These are phyloP conservation scores for Gentiana straminea DNA, from an alignment of 257 asterid species.

Conservation along the genomic window DNA sequence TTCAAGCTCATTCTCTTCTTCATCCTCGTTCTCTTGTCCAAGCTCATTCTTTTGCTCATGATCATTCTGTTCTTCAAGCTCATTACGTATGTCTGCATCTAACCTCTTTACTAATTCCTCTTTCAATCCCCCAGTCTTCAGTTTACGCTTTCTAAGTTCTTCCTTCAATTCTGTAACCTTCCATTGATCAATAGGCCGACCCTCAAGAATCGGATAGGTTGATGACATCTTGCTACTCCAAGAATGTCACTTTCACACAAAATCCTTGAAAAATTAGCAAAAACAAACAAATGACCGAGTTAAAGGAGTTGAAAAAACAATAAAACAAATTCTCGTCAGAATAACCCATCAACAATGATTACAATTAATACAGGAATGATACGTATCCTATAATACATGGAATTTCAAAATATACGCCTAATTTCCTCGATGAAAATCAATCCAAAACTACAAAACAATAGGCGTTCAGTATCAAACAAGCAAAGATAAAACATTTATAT, in stretches of 20 bases:
- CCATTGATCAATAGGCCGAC: conserved; percentile 78
- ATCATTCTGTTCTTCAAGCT: conserved; percentile 22
- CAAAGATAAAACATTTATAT: too few species aligned
- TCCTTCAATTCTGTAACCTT: conserved; percentile 88
- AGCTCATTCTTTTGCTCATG: background rate
- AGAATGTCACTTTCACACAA: conserved; percentile 8
- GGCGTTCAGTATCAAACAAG: too few species aligned
- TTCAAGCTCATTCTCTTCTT: too few species aligned
- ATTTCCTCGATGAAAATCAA: too few species aligned
- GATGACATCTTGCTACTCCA: conserved; percentile 54
- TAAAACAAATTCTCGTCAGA: too few species aligned
- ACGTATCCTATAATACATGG: too few species aligned
- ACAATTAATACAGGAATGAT: too few species aligned
- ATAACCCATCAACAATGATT: too few species aligned
- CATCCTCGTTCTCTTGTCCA: too few species aligned
- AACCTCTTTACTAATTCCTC: conserved; percentile 69
- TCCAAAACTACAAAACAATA: too few species aligned
- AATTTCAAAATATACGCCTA: too few species aligned
- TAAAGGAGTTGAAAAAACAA: too few species aligned
- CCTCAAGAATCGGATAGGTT: conserved; percentile 49
- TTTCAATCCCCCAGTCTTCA: conserved; percentile 70
- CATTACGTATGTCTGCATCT: conserved; percentile 61
- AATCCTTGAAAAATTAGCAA: conserved; percentile 21
- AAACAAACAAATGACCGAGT: background rate
- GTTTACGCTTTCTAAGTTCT: conserved; percentile 71